Evolutionary conservation across 2,329 filamentous ascomycete species (phyloP).

Genomic region (Daldinia sp.): DNA sequence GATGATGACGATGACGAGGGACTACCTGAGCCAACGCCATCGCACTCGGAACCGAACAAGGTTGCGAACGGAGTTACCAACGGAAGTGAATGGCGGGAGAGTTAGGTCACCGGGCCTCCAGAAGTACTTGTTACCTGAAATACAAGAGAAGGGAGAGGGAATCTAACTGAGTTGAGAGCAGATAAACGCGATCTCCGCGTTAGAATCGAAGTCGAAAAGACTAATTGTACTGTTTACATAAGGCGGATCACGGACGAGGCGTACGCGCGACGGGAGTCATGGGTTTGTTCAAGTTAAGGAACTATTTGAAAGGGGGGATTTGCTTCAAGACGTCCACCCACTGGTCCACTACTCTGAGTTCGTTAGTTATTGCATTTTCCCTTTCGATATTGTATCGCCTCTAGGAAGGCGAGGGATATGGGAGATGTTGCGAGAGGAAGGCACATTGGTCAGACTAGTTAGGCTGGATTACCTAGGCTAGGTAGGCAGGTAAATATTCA

Average conservation of each 20-base stretch:
- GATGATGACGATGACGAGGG: conserved; percentile 60
- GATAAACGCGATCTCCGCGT: neutral
- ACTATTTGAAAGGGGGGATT: conserved; percentile 3
- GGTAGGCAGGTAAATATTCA: neutral
- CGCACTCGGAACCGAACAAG: conserved; percentile 24
- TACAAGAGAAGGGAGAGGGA: neutral
- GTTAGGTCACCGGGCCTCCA: conserved; percentile 8
- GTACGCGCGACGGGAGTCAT: conserved; percentile 22
- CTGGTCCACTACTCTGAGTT: neutral
- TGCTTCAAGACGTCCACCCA: neutral
- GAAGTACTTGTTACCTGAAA: neutral
- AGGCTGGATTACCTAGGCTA: neutral
- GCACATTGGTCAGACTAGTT: neutral
- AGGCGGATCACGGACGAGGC: conserved; percentile 12
- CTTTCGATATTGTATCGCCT: neutral
- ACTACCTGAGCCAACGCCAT: conserved; percentile 31
- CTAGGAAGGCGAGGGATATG: neutral
- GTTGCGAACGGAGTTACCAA: conserved; percentile 40
- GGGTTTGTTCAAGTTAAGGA: conserved; percentile 7
- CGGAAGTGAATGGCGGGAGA: conserved; percentile 45
- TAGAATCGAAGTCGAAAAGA: neutral
- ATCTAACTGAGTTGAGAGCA: neutral
- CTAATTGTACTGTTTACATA: conserved; percentile 23
- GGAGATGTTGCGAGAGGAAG: neutral
- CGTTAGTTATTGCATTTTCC: neutral